Conservation (phyloP, 805 yeast genomes). For the Wickerhamiella brachini region DNA sequence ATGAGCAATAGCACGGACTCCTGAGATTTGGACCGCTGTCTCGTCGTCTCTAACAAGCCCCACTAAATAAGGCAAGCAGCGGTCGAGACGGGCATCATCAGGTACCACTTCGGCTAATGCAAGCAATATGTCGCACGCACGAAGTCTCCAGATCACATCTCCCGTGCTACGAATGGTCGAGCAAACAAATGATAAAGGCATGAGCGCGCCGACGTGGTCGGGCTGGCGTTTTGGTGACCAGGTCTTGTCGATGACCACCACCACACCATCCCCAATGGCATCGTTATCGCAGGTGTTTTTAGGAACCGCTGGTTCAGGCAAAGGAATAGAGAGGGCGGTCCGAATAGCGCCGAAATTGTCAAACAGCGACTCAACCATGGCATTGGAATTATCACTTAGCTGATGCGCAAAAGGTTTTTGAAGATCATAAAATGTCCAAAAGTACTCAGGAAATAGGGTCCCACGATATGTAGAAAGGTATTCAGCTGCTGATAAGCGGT, state of each 20-base stretch:
- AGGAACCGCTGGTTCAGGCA: not conserved
- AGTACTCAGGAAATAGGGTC: constrained; percentile 49
- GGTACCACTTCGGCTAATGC: constrained; percentile 62
- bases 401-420: constrained; percentile 11
- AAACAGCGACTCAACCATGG: constrained; percentile 42
- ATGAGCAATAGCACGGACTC: constrained; percentile 54
- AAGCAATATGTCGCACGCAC: constrained; percentile 63
- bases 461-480: constrained; percentile 39
- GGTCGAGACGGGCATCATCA: constrained; percentile 76
- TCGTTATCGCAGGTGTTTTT: not conserved
- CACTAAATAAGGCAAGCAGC: constrained; percentile 70
- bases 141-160: constrained; percentile 43
- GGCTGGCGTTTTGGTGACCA: not conserved
- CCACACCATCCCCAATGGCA: not conserved
- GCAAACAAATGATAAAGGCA: constrained; percentile 43
- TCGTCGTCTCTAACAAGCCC: constrained; percentile 57
- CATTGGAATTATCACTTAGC: constrained; percentile 31
- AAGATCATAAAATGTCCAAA: constrained; percentile 36
- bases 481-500: constrained; percentile 42
- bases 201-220: constrained; percentile 33
- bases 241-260: constrained; percentile 1
- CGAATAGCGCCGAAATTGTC: constrained; percentile 7
- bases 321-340: not conserved
- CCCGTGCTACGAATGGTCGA: constrained; percentile 49
- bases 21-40: constrained; percentile 50